phyloP scores from a whole-genome alignment of 306 rosid species.

The Arachis stenosperma region DNA sequence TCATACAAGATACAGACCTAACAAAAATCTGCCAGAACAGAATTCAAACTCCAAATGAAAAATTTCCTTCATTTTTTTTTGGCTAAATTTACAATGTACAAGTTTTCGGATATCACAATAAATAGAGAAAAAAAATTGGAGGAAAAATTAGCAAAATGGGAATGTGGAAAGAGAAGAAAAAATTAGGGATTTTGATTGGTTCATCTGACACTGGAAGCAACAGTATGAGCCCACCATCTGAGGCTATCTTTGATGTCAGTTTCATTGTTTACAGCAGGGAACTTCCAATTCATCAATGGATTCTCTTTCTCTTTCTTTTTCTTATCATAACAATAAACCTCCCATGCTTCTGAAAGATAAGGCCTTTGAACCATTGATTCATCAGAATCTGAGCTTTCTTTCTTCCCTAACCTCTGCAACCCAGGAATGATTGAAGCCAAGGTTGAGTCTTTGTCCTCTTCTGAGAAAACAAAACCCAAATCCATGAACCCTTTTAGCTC shows the following conservation, averaged over 20 bases:
- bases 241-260: slow-evolving; percentile 71
- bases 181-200: slow-evolving; percentile 5
- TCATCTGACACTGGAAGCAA: slow-evolving; percentile 86
- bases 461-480: slow-evolving; percentile 91
- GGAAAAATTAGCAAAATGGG: neutral
- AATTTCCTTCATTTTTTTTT: neutral
- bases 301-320: slow-evolving; percentile 42
- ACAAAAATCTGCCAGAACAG: slow-evolving; percentile 8
- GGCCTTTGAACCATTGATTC: slow-evolving; percentile 61
- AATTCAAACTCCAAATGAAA: slow-evolving; percentile 29
- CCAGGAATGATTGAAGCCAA: slow-evolving; percentile 87
- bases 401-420: slow-evolving; percentile 68
- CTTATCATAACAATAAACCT: slow-evolving; percentile 42
- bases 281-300: slow-evolving; percentile 69
- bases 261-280: slow-evolving; percentile 64
- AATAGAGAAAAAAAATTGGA: neutral
- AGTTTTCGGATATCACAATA: slow-evolving; percentile 4
- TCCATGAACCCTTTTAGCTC: slow-evolving; percentile 96
- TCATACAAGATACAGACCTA: neutral
- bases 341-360: slow-evolving; percentile 92
- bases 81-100: slow-evolving; percentile 24
- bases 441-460: slow-evolving; percentile 74
- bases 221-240: slow-evolving; percentile 84
- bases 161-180: neutral
- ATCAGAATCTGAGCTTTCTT: slow-evolving; percentile 24